Evolutionary conservation across 345 rosid species (phyloP), one percentile per base, ranked within the genome.

Genomic region (Hirschfeldia incana): DNA sequence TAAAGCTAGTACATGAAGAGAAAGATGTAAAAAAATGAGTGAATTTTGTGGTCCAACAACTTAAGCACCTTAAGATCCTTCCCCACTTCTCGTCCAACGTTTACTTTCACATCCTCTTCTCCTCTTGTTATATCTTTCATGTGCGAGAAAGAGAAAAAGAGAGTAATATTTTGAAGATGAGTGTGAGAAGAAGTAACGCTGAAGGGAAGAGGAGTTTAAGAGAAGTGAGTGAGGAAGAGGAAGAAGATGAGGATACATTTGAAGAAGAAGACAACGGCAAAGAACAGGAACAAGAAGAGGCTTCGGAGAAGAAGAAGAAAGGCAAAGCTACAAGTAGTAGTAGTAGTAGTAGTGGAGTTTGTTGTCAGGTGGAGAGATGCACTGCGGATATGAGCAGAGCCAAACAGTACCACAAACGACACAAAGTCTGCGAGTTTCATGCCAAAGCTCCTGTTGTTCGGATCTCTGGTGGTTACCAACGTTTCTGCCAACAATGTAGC

Each of bases 401-500:
- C 51, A 89, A 86, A 87, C 69, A 80, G 58, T 95, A 92, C 81
- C 95, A 95, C 65, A 84, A 81, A 73, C 88, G 98, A 33, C 99
- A 95, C 81, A 95, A 87, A 81, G 98, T 95, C n/a, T 95, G 99
- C 98, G 94, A 95, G 79, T 39, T 58, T 80, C 99, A 95, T 49
- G 92, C 99, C 83, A 95, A 89, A 83, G 89, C 93, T 69, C 29
- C 92, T 3, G 64, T 58, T 15, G 98, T 86, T 39, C 79, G 55
- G 65, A 85, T 95, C 67, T 83, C 79, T 27, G 98, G 93, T 46
- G 74, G 83, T 63, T 89, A 82, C 5, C 91, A 91, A 79, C 95
- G 99, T 67, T 95, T 95, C 99, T 95, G 99, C 85, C 99, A 95
- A 82, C 99, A 92, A 91, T 95, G 99, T 78, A 95, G 99, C 99